Conservation (phyloP, 345 rosid species). For the Bretschneidera sinensis region DNA sequence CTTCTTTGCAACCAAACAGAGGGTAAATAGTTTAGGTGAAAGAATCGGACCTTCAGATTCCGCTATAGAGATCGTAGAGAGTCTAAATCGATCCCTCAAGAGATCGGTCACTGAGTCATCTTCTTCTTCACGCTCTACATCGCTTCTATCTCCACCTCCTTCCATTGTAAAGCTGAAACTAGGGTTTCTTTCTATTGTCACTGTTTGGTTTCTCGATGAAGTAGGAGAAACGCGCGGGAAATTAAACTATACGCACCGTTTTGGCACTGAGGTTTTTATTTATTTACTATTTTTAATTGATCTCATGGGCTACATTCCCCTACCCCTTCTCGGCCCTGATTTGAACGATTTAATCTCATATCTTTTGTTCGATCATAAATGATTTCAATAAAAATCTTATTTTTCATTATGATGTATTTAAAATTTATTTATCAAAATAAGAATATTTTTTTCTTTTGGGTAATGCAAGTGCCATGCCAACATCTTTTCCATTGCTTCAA, state of each 20-base stretch:
- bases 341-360: no score
- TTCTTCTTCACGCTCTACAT: slow-evolving; percentile 37
- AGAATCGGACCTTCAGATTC: slow-evolving; percentile 57
- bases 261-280: not conserved
- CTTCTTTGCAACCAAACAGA: not conserved
- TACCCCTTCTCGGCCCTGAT: no score
- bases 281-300: no score
- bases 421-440: no score
- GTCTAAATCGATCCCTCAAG: slow-evolving; percentile 73
- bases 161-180: slow-evolving; percentile 38
- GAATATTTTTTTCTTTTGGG: no score
- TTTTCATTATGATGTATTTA: no score
- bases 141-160: slow-evolving; percentile 35
- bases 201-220: slow-evolving; percentile 3
- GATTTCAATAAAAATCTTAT: no score
- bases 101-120: slow-evolving; percentile 49
- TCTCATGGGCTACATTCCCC: no score
- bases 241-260: slow-evolving; percentile 1
- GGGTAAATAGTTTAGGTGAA: not conserved
- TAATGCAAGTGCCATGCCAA: no score
- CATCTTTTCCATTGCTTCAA: no score
- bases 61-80: slow-evolving; percentile 71
- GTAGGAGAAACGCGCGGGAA: slow-evolving; percentile 17
- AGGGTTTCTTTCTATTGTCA: slow-evolving; percentile 13
- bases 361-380: no score